Base-by-base conservation (phyloP, 768 basidiomycete genomes). In the Cystofilobasidium bisporidii region DNA sequence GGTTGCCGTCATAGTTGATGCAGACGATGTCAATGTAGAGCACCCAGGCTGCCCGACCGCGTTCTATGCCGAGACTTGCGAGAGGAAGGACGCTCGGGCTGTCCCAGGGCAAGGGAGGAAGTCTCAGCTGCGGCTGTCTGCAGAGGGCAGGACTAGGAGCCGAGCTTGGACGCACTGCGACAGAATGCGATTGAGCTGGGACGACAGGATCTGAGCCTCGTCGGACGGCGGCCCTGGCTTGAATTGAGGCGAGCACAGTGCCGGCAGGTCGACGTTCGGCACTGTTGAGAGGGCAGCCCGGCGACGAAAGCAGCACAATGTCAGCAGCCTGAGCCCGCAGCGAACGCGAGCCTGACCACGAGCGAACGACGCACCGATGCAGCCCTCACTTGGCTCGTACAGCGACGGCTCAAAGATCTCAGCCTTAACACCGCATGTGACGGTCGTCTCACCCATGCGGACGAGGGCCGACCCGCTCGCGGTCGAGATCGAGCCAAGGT, bases 1-100 rank as follows among this genome's bases (percentile, higher is more conserved):
- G 87, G 74, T 97, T 98, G 8, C 96, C 96, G 75, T 98, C 93
- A 74, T 94, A 96, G 78, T 96, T 98, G 71, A 99, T 89, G 75
- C 94, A 97, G 0, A 87, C 89, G 33, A 89, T 85, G 71, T 99
- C 96, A 72, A 97, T 82, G 74, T 97, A 98, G n/a, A 98, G 81
- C 33, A 87, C 87, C 91, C 92, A 99, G 0, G 81, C 91, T 0
- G 90, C 82, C 74, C 87, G 89, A 3, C 85, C 85, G 0, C 84
- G 82, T 20, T 87, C 82, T 66, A 99, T 96, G 75, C 86, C 87
- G 3, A 98, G 83, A 5, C 85, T 83, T 2, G 81, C 76, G 2
- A 86, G 81, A 0, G 87, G 80, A 11, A 98, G 71, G 18, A 87
- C 74, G 26, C 81, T 81, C 18, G 89, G 85, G 24, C 91, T 91